Percentiles rank a stretch among this genome's conserved stretches.
phyloP scores from a whole-genome alignment of 169 alveolate species.

The Cardiosporidium cionae region DNA sequence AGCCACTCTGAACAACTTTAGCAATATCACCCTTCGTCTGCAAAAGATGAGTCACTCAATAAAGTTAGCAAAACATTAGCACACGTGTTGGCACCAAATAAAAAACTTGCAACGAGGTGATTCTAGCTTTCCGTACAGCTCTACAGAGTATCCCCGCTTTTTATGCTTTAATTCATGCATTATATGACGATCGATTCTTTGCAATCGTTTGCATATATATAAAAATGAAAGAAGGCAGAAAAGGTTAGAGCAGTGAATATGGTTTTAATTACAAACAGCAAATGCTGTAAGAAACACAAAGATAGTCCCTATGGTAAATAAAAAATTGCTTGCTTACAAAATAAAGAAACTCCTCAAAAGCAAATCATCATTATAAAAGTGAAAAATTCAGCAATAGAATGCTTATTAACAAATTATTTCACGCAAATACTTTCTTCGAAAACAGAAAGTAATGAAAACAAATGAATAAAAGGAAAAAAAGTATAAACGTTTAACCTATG shows the following conservation, averaged over 20 bases:
- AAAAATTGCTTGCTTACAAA: too few species aligned
- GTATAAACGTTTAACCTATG: not conserved
- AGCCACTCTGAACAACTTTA: conserved; percentile 77
- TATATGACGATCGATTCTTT: not conserved
- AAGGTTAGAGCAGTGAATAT: too few species aligned
- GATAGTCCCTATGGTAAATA: too few species aligned
- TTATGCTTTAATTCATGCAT: not conserved
- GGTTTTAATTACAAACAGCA: too few species aligned
- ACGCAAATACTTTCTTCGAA: not conserved
- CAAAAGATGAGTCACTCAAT: not conserved
- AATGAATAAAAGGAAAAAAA: not conserved
- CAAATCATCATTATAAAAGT: too few species aligned
- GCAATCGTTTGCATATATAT: conserved; percentile 1
- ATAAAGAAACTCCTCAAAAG: too few species aligned
- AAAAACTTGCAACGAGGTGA: not conserved
- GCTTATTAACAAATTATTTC: too few species aligned
- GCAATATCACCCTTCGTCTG: conserved; percentile 59
- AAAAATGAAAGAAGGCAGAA: too few species aligned
- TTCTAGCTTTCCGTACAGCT: not conserved
- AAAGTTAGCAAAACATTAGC: not conserved
- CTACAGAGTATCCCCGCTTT: not conserved
- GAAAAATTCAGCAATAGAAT: too few species aligned
- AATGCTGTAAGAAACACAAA: too few species aligned
- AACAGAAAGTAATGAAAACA: not conserved
- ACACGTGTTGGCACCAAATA: not conserved